phyloP scores from a whole-genome alignment of 1,284 basidiomycete genomes.

The Flammula alnicola region DNA sequence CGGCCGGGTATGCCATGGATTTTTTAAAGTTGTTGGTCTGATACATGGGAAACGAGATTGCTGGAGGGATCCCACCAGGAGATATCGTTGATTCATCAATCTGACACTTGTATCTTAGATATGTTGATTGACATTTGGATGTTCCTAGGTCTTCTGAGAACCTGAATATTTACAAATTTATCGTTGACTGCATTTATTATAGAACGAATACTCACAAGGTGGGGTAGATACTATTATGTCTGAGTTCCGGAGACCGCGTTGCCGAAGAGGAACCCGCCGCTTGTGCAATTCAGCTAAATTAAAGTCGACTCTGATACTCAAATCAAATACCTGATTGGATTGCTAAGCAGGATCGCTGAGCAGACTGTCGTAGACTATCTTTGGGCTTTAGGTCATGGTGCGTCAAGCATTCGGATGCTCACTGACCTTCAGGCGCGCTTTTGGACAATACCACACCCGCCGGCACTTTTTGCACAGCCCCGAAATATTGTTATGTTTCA shows the following conservation, averaged over 20 bases:
- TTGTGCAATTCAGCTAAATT: constrained; percentile 15
- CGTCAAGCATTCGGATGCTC: too few relatives aligned
- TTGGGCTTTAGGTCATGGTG: too few relatives aligned
- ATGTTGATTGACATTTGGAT: constrained; percentile 16
- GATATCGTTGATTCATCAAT: constrained; percentile 10
- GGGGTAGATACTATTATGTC: constrained; percentile 10
- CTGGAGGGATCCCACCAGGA: constrained; percentile 21
- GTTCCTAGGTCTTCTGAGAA: constrained; percentile 19
- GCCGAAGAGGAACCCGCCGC: constrained; percentile 19
- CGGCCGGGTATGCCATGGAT: constrained; percentile 20
- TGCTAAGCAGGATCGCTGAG: too few relatives aligned
- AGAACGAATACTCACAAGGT: constrained; percentile 16
- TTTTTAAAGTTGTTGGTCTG: constrained; percentile 21
- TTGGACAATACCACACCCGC: too few relatives aligned
- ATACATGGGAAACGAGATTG: constrained; percentile 32
- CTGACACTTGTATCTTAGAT: constrained; percentile 15
- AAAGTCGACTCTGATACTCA: neutral
- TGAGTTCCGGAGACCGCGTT: constrained; percentile 18
- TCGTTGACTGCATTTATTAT: constrained; percentile 20
- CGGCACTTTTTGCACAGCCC: too few relatives aligned
- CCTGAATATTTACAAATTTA: constrained; percentile 11
- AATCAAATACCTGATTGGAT: too few relatives aligned
- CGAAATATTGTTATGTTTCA: neutral
- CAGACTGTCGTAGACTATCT: too few relatives aligned
- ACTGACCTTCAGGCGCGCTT: too few relatives aligned